phyloP scores from a whole-genome alignment of 257 asterid genomes.

The Solanum pimpinellifolium region DNA sequence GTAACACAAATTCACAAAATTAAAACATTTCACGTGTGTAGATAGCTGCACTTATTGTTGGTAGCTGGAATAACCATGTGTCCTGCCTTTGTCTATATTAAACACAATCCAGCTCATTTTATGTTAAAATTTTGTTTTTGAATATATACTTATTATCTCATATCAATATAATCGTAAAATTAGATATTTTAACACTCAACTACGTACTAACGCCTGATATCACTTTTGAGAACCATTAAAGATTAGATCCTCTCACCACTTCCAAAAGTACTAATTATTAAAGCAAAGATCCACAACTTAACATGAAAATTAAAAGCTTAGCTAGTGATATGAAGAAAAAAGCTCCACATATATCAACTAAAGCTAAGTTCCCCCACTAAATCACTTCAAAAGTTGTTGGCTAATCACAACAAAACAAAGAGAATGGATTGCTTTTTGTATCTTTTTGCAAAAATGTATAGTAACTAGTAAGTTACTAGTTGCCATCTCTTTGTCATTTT shows the following conservation, averaged over 20 bases:
- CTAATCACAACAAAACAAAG: not conserved
- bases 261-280: not conserved
- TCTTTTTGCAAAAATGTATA: not conserved
- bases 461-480: not conserved
- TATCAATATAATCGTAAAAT: not conserved
- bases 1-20: not conserved
- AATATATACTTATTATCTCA: not conserved
- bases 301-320: not conserved
- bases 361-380: not conserved
- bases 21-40: not conserved
- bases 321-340: conserved; percentile 15
- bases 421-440: not conserved
- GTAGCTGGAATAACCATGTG: conserved; percentile 10
- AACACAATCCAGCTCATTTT: conserved; percentile 2
- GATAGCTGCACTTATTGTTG: not conserved
- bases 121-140: not conserved
- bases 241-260: not conserved
- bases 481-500: not conserved
- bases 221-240: not conserved
- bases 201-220: not conserved
- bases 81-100: conserved; percentile 12
- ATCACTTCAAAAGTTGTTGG: not conserved
- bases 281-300: conserved; percentile 2
- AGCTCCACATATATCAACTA: conserved; percentile 3
- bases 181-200: not conserved